These are phyloP conservation scores for Solanum ossicruentum DNA, from an alignment of 257 asterid genomes.

Conservation along the genomic window DNA sequence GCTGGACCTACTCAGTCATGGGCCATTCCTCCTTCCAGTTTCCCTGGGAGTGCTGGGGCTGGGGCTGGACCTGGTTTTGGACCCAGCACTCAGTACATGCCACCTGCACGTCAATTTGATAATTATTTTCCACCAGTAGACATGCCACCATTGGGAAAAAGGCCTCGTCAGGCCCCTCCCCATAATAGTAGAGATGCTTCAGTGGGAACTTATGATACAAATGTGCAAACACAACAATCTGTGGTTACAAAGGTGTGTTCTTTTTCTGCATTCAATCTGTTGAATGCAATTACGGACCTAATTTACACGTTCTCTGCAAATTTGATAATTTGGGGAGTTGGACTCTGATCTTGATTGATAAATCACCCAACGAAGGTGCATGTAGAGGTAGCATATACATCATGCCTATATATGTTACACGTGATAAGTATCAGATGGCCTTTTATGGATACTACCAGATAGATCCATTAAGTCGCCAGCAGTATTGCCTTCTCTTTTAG, in stretches of 20 bases:
- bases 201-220: not conserved
- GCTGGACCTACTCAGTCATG: constrained; percentile 3
- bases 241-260: constrained; percentile 52
- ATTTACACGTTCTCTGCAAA: not conserved
- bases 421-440: not conserved
- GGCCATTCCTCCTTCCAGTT: not conserved
- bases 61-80: constrained; percentile 10
- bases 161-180: not conserved
- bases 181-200: constrained; percentile 5
- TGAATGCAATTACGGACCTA: not conserved
- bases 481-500: not conserved
- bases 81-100: constrained; percentile 1
- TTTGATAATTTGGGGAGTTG: not conserved
- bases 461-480: not conserved
- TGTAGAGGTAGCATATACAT: not conserved
- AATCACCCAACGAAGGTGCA: not conserved
- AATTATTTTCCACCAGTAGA: not conserved
- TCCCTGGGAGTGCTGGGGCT: constrained; percentile 2
- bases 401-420: not conserved
- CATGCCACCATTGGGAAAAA: constrained; percentile 8
- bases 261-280: not conserved
- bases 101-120: constrained; percentile 2
- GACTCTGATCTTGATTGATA: not conserved
- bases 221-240: constrained; percentile 27
- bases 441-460: not conserved